Conservation (phyloP, 139 green algal genomes). For the Chlamydomonas applanata region DNA sequence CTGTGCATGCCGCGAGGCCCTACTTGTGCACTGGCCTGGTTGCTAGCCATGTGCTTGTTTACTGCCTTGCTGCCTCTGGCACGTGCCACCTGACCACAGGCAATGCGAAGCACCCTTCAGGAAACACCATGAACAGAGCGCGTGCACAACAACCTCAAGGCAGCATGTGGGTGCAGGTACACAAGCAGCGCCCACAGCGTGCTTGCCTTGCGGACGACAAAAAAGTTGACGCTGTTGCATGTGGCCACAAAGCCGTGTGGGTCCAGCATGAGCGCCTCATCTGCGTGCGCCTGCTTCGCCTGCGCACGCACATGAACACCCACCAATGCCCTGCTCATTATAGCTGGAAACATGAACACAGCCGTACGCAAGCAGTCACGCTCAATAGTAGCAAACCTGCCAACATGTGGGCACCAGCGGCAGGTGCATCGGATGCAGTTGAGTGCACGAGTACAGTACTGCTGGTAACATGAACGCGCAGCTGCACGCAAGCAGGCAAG, state of each 20-base stretch:
- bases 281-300: slow-evolving; percentile 63
- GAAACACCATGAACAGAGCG: not conserved
- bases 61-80: no score
- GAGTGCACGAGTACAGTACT: not conserved
- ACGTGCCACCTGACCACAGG: no score
- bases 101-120: not conserved
- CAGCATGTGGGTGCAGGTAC: not conserved
- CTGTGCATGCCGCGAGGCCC: no score
- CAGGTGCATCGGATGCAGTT: no score
- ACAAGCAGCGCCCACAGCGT: not conserved
- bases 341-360: no score
- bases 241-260: slow-evolving; percentile 81
- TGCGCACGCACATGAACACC: slow-evolving; percentile 33
- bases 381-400: no score
- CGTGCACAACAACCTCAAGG: not conserved
- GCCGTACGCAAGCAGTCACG: no score
- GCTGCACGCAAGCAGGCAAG: not conserved
- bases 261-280: slow-evolving; percentile 79
- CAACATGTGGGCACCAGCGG: no score
- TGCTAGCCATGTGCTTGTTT: no score
- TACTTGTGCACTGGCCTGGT: no score
- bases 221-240: slow-evolving; percentile 86
- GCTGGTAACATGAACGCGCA: not conserved
- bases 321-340: no score
- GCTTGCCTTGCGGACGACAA: slow-evolving; percentile 64